Conservation (phyloP, 139 green algal species). For the Chlamydomonas sphaeroides region DNA sequence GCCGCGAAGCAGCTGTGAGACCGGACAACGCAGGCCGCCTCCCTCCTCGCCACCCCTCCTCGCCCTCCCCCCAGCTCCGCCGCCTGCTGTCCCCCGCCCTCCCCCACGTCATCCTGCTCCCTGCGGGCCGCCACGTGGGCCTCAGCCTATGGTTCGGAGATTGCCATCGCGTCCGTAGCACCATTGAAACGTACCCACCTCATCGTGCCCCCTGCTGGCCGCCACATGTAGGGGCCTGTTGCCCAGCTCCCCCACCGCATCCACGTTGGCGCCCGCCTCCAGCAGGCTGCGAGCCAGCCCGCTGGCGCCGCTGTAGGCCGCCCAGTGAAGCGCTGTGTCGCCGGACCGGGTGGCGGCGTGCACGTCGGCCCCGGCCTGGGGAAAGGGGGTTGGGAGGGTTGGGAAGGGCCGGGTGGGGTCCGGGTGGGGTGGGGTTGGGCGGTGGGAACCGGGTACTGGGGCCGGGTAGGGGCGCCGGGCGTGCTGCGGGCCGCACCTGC, state of each 20-base stretch:
- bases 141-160: too few relatives aligned
- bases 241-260: conserved; percentile 60
- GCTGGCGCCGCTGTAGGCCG: conserved; percentile 49
- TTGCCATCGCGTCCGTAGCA: too few relatives aligned
- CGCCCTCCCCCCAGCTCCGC: background rate
- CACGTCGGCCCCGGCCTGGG: conserved; percentile 41
- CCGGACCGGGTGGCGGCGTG: conserved; percentile 42
- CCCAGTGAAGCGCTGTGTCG: conserved; percentile 64
- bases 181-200: too few relatives aligned
- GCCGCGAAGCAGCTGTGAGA: too few relatives aligned
- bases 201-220: conserved; percentile 44
- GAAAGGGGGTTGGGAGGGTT: background rate
- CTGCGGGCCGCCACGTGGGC: background rate
- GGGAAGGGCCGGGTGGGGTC: background rate
- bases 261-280: conserved; percentile 57
- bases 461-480: too few relatives aligned
- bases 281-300: conserved; percentile 46
- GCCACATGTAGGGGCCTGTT: conserved; percentile 70
- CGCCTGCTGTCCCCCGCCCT: background rate
- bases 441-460: background rate
- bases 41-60: background rate
- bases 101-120: background rate
- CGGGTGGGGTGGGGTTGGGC: background rate
- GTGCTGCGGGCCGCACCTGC: conserved; percentile 18
- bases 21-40: background rate